A percentile compares a stretch with the other conserved stretches of the same genome.
Evolutionary conservation across 495 filamentous ascomycete genomes (phyloP).

Genomic region (Aspergillus mulundensis): DNA sequence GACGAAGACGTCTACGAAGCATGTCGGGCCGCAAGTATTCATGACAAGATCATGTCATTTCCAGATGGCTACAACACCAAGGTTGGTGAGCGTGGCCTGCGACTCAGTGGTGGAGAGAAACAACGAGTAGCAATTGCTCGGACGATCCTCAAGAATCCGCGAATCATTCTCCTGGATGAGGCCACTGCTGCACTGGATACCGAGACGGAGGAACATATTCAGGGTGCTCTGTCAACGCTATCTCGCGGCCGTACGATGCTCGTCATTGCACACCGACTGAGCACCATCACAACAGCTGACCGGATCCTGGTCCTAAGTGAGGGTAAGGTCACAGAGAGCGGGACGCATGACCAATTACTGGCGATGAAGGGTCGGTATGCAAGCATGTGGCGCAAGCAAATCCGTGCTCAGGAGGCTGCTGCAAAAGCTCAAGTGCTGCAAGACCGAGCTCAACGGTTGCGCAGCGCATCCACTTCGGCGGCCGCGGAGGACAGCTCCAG

Average conservation of each 20-base stretch:
- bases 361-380: constrained; percentile 74
- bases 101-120: constrained; percentile 92
- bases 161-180: constrained; percentile 94
- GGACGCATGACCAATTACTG: constrained; percentile 82
- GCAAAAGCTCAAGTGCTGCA: constrained; percentile 63
- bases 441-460: constrained; percentile 43
- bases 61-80: constrained; percentile 89
- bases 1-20: constrained; percentile 88
- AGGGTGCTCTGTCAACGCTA: constrained; percentile 75
- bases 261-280: constrained; percentile 82
- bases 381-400: constrained; percentile 95
- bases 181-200: constrained; percentile 94
- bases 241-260: constrained; percentile 80
- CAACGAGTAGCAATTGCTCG: constrained; percentile 96
- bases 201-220: constrained; percentile 94
- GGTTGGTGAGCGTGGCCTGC: constrained; percentile 90
- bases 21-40: constrained; percentile 87
- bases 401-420: constrained; percentile 77
- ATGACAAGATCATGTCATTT: constrained; percentile 91
- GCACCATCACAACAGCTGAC: constrained; percentile 90
- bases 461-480: constrained; percentile 35
- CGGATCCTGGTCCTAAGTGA: constrained; percentile 91
- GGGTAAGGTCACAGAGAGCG: constrained; percentile 77
- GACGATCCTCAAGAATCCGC: constrained; percentile 92
- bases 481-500: constrained; percentile 48